phyloP scores from a whole-genome alignment of 371 early-diverging fungal species.

The Massospora cicadina region DNA sequence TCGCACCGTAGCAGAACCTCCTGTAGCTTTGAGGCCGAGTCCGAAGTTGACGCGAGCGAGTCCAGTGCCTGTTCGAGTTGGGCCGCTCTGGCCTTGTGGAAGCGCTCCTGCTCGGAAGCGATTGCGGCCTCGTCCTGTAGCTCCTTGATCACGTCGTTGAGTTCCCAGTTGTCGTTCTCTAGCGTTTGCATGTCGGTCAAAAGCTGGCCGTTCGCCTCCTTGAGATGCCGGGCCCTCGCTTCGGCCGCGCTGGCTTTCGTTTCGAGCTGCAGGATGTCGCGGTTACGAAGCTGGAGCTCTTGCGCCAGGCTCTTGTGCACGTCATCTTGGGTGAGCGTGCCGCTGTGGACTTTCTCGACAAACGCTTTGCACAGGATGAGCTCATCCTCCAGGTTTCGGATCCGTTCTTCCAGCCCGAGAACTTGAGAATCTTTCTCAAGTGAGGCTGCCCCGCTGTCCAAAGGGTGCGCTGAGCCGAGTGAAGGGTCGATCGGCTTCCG shows the following conservation, averaged over 20 bases:
- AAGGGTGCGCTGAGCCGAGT: background rate
- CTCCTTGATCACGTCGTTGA: background rate
- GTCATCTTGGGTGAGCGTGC: conserved; percentile 1
- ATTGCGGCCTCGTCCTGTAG: background rate
- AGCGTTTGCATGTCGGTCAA: background rate
- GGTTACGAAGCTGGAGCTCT: background rate
- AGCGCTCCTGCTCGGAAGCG: background rate
- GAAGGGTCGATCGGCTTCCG: background rate
- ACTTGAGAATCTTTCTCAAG: background rate
- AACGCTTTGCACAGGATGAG: background rate
- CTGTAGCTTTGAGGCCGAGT: background rate
- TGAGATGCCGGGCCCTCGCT: background rate
- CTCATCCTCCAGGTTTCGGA: conserved; percentile 5
- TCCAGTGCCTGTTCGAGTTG: background rate
- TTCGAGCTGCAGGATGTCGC: background rate
- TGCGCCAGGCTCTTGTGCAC: background rate
- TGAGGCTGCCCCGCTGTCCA: background rate
- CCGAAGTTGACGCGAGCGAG: background rate
- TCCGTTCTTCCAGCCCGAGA: background rate
- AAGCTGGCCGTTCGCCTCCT: background rate
- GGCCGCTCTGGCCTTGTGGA: background rate
- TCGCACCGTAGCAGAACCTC: background rate
- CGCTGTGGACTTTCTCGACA: background rate
- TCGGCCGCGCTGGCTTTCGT: background rate
- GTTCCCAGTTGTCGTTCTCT: background rate